A percentile compares a stretch with the other conserved stretches of the same genome.
phyloP scores from a whole-genome alignment of 2,329 filamentous ascomycete genomes.

The Pyricularia pennisetigena region DNA sequence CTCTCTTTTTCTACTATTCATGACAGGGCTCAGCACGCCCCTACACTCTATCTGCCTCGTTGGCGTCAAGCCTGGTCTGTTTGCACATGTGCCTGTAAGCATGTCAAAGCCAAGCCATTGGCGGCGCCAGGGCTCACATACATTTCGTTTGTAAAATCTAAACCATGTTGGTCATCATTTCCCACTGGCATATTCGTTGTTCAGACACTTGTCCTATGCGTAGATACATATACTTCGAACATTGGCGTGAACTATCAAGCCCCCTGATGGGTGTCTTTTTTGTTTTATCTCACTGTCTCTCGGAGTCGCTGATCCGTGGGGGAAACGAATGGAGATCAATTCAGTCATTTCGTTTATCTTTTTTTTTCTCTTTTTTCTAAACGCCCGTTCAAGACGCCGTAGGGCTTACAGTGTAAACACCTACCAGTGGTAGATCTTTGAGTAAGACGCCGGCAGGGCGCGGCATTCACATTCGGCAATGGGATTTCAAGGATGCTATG shows the following conservation, averaged over 20 bases:
- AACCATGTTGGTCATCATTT: background rate
- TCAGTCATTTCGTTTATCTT: background rate
- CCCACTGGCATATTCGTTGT: background rate
- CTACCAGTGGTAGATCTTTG: background rate
- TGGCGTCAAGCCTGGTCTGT: background rate
- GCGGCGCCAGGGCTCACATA: background rate
- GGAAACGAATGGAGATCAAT: background rate
- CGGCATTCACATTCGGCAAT: background rate
- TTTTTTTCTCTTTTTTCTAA: background rate
- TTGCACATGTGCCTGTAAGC: background rate
- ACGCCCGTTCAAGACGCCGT: background rate
- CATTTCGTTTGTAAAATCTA: background rate
- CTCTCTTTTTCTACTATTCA: background rate
- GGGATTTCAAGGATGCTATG: background rate
- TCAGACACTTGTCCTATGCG: background rate
- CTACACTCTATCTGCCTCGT: background rate
- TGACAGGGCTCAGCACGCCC: background rate
- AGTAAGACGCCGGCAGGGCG: background rate
- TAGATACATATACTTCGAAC: background rate
- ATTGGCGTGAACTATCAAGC: background rate
- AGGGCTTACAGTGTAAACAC: background rate
- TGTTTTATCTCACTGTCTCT: background rate
- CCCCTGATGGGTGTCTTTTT: background rate
- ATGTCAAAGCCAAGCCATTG: background rate
- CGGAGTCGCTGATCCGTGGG: background rate